A percentile compares a stretch with the other conserved stretches of the same genome.
Conservation (phyloP, 2,329 filamentous ascomycete genomes). For the Xylaria arbuscula region DNA sequence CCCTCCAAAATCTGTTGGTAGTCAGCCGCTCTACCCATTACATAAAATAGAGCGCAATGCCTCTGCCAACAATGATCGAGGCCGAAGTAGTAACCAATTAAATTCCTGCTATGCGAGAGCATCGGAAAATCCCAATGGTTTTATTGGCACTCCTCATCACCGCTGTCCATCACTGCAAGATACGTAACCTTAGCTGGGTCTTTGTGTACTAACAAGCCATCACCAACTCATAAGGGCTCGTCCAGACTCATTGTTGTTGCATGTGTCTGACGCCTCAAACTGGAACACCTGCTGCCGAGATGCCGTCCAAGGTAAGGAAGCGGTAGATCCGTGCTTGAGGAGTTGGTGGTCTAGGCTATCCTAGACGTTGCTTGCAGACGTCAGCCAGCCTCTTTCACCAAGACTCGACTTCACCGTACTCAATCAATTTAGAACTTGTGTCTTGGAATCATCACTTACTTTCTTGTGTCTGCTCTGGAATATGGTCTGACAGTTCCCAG, state of each 20-base stretch:
- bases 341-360: neutral
- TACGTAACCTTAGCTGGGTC: neutral
- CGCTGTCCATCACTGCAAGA: neutral
- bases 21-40: too few species aligned
- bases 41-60: neutral
- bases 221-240: neutral
- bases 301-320: neutral
- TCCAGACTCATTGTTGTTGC: neutral
- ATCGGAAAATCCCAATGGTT: neutral
- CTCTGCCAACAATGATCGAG: neutral
- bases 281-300: neutral
- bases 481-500: neutral
- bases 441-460: too few species aligned
- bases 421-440: neutral
- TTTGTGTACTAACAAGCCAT: neutral
- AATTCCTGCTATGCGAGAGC: neutral
- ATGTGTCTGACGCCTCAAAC: neutral
- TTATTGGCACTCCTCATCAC: neutral
- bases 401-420: neutral
- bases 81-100: neutral
- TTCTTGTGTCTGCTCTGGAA: neutral
- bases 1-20: too few species aligned
- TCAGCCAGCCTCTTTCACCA: constrained; percentile 19
- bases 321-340: neutral
- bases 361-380: constrained; percentile 14